phyloP scores from a whole-genome alignment of 108 stramenopile species.

The Fragilariopsis cylindrus region DNA sequence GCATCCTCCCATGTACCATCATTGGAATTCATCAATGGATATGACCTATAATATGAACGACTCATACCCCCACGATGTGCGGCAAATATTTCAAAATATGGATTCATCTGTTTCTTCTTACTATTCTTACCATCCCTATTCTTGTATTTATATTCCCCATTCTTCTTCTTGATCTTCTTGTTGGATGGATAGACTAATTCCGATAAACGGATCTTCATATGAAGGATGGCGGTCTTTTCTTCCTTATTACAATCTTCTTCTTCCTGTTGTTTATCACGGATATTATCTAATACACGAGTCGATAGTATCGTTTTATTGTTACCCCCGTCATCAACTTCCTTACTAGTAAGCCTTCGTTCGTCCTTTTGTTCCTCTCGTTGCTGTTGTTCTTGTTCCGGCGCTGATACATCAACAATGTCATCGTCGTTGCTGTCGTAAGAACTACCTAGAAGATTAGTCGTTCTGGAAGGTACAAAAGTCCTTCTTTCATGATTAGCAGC shows the following conservation, averaged over 20 bases:
- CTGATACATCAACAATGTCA: not conserved
- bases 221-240: slow-evolving; percentile 11
- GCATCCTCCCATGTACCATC: slow-evolving; percentile 36
- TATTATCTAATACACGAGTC: not conserved
- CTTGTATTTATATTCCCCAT: not conserved
- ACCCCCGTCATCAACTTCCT: too few relatives aligned
- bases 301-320: not conserved
- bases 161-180: slow-evolving; percentile 1
- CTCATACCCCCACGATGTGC: slow-evolving; percentile 16
- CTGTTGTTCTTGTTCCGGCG: not conserved
- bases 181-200: slow-evolving; percentile 13
- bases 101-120: slow-evolving; percentile 10
- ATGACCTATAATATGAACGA: slow-evolving; percentile 12
- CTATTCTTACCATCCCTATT: not conserved
- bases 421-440: not conserved
- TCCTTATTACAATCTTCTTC: not conserved
- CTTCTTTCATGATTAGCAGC: too few relatives aligned
- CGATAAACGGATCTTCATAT: slow-evolving; percentile 24
- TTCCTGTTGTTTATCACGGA: not conserved
- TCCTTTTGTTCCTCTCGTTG: not conserved
- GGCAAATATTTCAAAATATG: slow-evolving; percentile 30
- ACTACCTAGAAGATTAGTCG: too few relatives aligned
- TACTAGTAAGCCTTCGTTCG: too few relatives aligned
- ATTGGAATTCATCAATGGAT: slow-evolving; percentile 7
- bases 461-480: too few relatives aligned